Evolutionary conservation across 2,329 filamentous ascomycete species (phyloP), one percentile per base, ranked within the genome.

Genomic region (Stagonosporopsis tanaceti): DNA sequence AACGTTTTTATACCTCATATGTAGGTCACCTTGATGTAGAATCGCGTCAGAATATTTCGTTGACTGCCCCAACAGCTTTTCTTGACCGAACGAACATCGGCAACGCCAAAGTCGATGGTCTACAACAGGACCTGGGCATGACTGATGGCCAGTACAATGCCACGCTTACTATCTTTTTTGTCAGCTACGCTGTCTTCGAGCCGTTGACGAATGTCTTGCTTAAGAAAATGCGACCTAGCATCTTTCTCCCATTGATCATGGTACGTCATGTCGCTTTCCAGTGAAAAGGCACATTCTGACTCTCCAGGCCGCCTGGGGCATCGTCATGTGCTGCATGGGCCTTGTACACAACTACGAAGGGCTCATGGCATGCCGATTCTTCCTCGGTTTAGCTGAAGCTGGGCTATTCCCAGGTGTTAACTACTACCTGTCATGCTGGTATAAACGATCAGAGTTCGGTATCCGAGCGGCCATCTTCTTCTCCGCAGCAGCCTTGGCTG

Each of bases 191-290:
- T 2, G 77, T 93, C 32, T 93, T 92, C 61, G 92, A 95, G 73
- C 87, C 87, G 0, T 67, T 93, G 40, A 92, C 91, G 58, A 96
- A 96, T 72, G 80, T 94, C 44, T 77, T 96, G 24, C 86, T 96
- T 57, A 96, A 96, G 78, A 84, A 82, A 17, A 79, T 91, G 60
- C 84, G 87, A 1, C 93, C 93, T 0, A 91, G 89, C 37, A 78
- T 93, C 50, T 97, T 96, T 71, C 87, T 96, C 53, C 90, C 92
- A 2, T 79, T 84, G 30, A 96, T 96, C 70, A 96, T 97, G 89
- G 82, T 85, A 6, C 58, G 50, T 61, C 69, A 63, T 14, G 2
- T 9, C n/a, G 6, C 17, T 4, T 24, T 14, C 5, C n/a, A 4
- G 12, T 3, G 9, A 4, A 3, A 17, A 15, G 24, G 27, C 7